These are phyloP conservation scores for Hylodesmum podocarpum DNA, from an alignment of 306 rosid genomes.

Conservation along the genomic window DNA sequence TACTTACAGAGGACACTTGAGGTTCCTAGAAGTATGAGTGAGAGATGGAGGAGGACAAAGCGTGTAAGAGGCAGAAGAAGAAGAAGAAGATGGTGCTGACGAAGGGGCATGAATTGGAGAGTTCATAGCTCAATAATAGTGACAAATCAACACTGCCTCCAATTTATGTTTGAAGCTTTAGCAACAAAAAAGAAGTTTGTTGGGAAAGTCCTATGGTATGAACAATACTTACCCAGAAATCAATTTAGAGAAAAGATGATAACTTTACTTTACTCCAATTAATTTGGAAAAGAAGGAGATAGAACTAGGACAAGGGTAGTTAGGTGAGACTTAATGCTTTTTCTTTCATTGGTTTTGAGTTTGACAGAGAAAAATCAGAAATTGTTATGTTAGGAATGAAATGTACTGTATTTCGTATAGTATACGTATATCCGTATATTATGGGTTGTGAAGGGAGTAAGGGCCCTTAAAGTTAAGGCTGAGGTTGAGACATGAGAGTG, in stretches of 20 bases:
- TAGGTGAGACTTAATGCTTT: not conserved
- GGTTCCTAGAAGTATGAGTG: slow-evolving; percentile 43
- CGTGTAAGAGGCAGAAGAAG: slow-evolving; percentile 36
- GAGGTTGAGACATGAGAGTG: not conserved
- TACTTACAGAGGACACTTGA: slow-evolving; percentile 48
- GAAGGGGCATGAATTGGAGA: slow-evolving; percentile 37
- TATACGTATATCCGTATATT: not conserved
- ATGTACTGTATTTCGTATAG: not conserved
- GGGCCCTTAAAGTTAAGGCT: not conserved
- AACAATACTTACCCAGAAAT: not conserved
- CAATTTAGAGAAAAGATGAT: not conserved
- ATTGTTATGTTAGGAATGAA: too few relatives aligned
- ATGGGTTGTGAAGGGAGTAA: not conserved
- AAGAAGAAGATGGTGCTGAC: slow-evolving; percentile 41
- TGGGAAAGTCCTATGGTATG: not conserved
- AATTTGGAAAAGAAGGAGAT: not conserved
- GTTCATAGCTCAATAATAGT: slow-evolving; percentile 36
- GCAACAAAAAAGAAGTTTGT: not conserved
- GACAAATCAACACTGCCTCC: not conserved
- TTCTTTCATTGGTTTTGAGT: not conserved
- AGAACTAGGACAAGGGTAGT: not conserved
- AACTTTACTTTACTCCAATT: not conserved
- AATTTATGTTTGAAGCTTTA: slow-evolving; percentile 7
- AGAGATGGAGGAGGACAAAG: slow-evolving; percentile 41
- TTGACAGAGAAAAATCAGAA: not conserved